These are phyloP conservation scores for Zangia roseola DNA, from an alignment of 768 basidiomycete species.

Conservation along the genomic window DNA sequence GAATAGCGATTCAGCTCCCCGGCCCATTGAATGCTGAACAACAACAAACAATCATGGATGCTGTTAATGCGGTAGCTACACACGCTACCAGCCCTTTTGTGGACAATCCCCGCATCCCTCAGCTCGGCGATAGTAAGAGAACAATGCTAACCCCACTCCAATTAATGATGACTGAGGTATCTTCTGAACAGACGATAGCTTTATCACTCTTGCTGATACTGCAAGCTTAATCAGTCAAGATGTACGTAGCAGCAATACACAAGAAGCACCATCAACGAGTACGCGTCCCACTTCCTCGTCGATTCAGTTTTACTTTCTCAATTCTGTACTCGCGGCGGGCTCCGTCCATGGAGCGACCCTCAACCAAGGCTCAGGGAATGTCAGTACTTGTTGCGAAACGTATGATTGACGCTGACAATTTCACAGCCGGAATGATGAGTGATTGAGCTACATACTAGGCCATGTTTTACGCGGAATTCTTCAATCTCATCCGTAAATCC, in stretches of 20 bases:
- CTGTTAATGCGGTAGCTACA: neutral
- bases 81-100: neutral
- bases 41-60: neutral
- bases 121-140: neutral
- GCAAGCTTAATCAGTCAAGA: neutral
- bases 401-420: too few relatives aligned
- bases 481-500: too few relatives aligned
- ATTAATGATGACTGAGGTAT: neutral
- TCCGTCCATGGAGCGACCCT: neutral
- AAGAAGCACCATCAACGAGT: too few relatives aligned
- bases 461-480: too few relatives aligned
- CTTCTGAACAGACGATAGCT: neutral
- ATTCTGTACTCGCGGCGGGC: neutral
- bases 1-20: constrained; percentile 3
- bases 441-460: too few relatives aligned
- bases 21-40: neutral
- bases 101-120: neutral
- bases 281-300: neutral
- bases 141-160: neutral
- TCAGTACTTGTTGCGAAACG: too few relatives aligned
- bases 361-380: neutral
- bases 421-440: too few relatives aligned
- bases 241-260: neutral
- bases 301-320: neutral
- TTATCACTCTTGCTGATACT: neutral